Evolutionary conservation across 2,329 filamentous ascomycete species (phyloP).

Genomic region (Alternaria consortialis): DNA sequence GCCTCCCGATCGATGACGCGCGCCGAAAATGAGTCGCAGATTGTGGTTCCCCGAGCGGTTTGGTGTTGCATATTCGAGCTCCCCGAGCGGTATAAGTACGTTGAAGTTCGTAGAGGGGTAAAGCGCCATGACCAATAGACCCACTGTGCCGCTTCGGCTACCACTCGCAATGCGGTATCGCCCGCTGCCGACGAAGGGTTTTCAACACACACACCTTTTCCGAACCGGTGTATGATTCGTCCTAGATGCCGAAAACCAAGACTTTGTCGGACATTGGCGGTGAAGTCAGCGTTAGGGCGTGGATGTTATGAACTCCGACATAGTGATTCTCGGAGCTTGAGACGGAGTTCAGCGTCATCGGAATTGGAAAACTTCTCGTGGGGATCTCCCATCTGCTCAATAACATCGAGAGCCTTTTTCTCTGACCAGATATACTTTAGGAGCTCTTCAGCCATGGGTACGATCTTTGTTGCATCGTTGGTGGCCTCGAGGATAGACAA

Average conservation of each 20-base stretch:
- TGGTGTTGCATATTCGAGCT: slow-evolving; percentile 5
- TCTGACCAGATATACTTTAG: slow-evolving; percentile 19
- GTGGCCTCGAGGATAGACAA: slow-evolving; percentile 24
- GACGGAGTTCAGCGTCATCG: slow-evolving; percentile 26
- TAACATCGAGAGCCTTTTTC: slow-evolving; percentile 20
- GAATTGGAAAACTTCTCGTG: slow-evolving; percentile 15
- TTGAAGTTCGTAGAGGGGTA: slow-evolving; percentile 6
- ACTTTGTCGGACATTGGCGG: slow-evolving; percentile 16
- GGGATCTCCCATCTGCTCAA: slow-evolving; percentile 30
- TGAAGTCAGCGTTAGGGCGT: slow-evolving; percentile 3
- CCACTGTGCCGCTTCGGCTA: slow-evolving; percentile 22
- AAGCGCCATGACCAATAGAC: slow-evolving; percentile 14
- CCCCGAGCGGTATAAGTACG: slow-evolving; percentile 13
- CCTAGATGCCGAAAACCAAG: slow-evolving; percentile 17
- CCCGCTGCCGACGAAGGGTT: slow-evolving; percentile 27
- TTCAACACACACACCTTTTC: slow-evolving; percentile 5
- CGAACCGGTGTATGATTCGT: slow-evolving; percentile 23
- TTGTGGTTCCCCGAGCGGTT: slow-evolving; percentile 12
- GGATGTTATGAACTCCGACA: slow-evolving; percentile 14
- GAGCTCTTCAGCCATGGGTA: slow-evolving; percentile 19
- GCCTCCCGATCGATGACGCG: slow-evolving; percentile 12
- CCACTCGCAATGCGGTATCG: slow-evolving; percentile 29
- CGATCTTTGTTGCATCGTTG: slow-evolving; percentile 17
- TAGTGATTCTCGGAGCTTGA: slow-evolving; percentile 17
- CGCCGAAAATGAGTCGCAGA: slow-evolving; percentile 8